Percentiles rank a stretch among this genome's conserved stretches.
These are phyloP conservation scores for Pythium dissimile DNA, from an alignment of 352 stramenopile genomes.

Conservation along the genomic window DNA sequence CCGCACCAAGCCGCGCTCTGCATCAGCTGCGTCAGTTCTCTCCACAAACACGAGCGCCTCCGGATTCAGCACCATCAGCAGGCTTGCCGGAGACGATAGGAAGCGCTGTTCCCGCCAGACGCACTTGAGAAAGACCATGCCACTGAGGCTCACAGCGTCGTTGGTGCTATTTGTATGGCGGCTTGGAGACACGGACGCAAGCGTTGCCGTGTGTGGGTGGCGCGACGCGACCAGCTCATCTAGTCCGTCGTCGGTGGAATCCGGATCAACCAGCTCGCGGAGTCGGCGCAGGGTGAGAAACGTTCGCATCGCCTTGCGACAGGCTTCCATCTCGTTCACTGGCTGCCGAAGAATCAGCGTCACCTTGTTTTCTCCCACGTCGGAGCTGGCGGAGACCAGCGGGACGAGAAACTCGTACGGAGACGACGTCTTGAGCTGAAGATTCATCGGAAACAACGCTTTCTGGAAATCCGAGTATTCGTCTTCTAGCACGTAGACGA, in stretches of 20 bases:
- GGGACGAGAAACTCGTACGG: conserved; percentile 69
- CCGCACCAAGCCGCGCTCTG: conserved; percentile 41
- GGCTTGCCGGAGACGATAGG: conserved; percentile 45
- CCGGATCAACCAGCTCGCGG: conserved; percentile 43
- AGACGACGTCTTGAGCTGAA: conserved; percentile 60
- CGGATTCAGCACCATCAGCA: conserved; percentile 72
- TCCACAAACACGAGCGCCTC: conserved; percentile 72
- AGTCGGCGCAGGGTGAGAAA: conserved; percentile 64
- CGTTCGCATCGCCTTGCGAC: conserved; percentile 60
- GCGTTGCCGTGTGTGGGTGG: conserved; percentile 49
- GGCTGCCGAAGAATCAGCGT: conserved; percentile 48
- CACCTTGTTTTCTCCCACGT: conserved; percentile 21
- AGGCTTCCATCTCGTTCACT: conserved; percentile 68
- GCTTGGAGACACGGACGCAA: conserved; percentile 29
- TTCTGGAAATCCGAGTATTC: conserved; percentile 52
- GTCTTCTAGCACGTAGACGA: conserved; percentile 79
- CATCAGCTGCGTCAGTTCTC: conserved; percentile 21
- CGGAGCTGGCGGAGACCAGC: conserved; percentile 18
- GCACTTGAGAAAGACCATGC: conserved; percentile 69
- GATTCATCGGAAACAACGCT: conserved; percentile 38
- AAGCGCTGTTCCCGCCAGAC: conserved; percentile 81
- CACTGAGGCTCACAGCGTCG: conserved; percentile 31
- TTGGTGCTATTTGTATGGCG: conserved; percentile 1
- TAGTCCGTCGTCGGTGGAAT: conserved; percentile 42
- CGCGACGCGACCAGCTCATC: conserved; percentile 52